Base-by-base conservation (phyloP, 192 early-diverging fungal species). In the Coemansia pectinata region DNA sequence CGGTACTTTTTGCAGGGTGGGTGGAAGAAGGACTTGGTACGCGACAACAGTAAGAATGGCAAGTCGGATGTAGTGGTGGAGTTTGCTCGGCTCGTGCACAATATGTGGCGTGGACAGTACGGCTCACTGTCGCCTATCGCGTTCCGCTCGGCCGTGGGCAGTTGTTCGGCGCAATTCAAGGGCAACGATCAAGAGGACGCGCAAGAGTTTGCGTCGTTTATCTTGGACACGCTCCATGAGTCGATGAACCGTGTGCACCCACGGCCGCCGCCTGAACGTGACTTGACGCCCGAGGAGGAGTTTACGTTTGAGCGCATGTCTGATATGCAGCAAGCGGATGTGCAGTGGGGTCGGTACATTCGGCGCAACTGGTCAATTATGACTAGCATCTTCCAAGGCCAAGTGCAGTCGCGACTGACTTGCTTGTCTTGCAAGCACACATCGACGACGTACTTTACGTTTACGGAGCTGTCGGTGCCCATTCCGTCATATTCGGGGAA, bases 151-250 rank as follows among this genome's bases (percentile, higher is more conserved):
- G 87, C 88, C 1, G 85, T 99, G 12, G 88, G 88, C 14, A 79
- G 86, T 36, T 91, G 90, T 75, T 91, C 91, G 39, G 87, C 89
- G 6, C 91, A 94, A 69, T 99, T 96, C 75, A 85, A 85, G 38
- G 93, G 93, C 6, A 90, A 87, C 52, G 94, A 98, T 58, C 97
- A 99, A 74, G 95, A 99, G 33, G 97, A 99, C 81, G 92, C 92
- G 1, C 97, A 99, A 71, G 96, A 98, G 81, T 98, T 99, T 81
- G 83, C 97, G 11, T 85, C 88, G 4, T 98, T 93, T 72, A 74
- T 99, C 60, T 74, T 98, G 27, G 95, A 98, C 84, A 84, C 89
- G 0, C 71, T 99, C 17, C 96, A 99, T 71, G 97, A 98, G 77
- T 91, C 95, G 67, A 71, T 97, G 36, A 99, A 99, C 69, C 66